Percentiles rank a stretch among this genome's conserved stretches.
Conservation (phyloP, 176 grass and related monocot species). For the Carex parvula region DNA sequence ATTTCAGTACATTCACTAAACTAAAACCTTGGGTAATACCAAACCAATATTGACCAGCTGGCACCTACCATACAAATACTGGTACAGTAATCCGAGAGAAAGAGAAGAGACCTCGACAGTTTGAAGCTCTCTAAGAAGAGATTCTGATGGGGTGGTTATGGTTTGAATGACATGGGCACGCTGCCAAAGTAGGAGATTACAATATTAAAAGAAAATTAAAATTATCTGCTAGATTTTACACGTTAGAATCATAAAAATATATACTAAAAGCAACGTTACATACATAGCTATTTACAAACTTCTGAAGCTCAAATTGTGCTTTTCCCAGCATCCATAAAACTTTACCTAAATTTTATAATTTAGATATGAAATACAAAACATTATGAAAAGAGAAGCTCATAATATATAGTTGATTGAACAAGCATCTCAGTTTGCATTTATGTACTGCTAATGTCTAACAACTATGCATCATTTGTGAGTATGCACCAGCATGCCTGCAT, state of each 20-base stretch:
- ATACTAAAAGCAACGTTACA: slow-evolving; percentile 38
- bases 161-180: slow-evolving; percentile 93
- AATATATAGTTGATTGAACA: background rate
- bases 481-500: background rate
- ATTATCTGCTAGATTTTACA: background rate
- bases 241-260: background rate
- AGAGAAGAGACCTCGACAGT: slow-evolving; percentile 63
- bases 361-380: slow-evolving; percentile 16
- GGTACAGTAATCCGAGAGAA: background rate
- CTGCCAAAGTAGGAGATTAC: slow-evolving; percentile 36
- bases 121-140: slow-evolving; percentile 91
- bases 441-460: background rate
- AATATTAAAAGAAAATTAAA: slow-evolving; percentile 31
- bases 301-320: slow-evolving; percentile 91
- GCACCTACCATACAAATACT: background rate
- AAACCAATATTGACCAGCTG: background rate
- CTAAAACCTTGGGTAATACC: background rate
- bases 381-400: slow-evolving; percentile 7
- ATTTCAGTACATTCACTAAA: background rate
- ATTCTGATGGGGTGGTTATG: slow-evolving; percentile 84
- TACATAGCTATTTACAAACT: slow-evolving; percentile 97
- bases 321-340: slow-evolving; percentile 91
- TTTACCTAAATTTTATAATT: slow-evolving; percentile 46
- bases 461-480: background rate
- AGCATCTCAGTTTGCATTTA: background rate